These are phyloP conservation scores for Aspergillus melleus DNA, from an alignment of 2,329 filamentous ascomycete genomes.

Conservation along the genomic window DNA sequence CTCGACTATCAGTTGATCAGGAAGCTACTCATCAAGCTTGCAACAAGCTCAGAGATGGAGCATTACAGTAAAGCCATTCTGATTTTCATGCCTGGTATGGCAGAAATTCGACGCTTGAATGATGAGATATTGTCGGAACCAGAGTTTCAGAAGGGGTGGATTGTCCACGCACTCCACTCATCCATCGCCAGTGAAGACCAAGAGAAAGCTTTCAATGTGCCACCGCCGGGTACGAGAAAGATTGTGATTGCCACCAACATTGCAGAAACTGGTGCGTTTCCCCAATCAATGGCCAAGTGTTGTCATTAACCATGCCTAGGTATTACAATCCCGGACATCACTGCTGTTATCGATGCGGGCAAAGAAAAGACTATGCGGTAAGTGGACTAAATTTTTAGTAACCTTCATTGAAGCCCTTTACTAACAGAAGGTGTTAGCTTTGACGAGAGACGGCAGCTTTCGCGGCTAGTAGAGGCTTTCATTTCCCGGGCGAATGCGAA, in stretches of 20 bases:
- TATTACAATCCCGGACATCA: slow-evolving; percentile 97
- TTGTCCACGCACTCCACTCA: slow-evolving; percentile 87
- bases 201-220: slow-evolving; percentile 85
- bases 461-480: slow-evolving; percentile 87
- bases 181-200: slow-evolving; percentile 96
- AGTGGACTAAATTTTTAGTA: slow-evolving; percentile 1
- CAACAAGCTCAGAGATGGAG: slow-evolving; percentile 64
- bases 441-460: slow-evolving; percentile 88
- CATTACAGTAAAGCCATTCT: slow-evolving; percentile 85
- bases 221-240: slow-evolving; percentile 79
- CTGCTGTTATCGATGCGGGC: slow-evolving; percentile 92
- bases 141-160: slow-evolving; percentile 74
- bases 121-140: slow-evolving; percentile 78
- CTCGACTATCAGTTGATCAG: slow-evolving; percentile 88
- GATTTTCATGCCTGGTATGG: slow-evolving; percentile 93
- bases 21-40: slow-evolving; percentile 74
- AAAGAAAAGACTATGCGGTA: slow-evolving; percentile 90
- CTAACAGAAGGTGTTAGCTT: slow-evolving; percentile 56
- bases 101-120: slow-evolving; percentile 85
- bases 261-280: slow-evolving; percentile 76
- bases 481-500: slow-evolving; percentile 95
- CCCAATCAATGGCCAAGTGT: background rate
- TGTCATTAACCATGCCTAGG: slow-evolving; percentile 20
- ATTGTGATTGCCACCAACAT: slow-evolving; percentile 98
- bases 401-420: background rate